Conservation (phyloP, 192 early-diverging fungal species). For the Coemansia sp. region DNA sequence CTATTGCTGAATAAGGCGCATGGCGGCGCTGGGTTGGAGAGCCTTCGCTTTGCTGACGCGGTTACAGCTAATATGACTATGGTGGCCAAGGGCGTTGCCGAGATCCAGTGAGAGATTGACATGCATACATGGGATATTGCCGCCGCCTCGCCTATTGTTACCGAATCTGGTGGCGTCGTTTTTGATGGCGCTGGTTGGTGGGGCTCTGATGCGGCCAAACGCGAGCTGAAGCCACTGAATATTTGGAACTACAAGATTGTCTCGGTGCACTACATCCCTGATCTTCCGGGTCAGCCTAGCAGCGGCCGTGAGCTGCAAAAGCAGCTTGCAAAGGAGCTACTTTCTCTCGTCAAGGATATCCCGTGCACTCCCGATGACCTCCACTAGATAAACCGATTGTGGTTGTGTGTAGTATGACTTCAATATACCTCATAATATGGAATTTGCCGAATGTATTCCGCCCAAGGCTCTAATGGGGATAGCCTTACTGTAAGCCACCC, state of each 20-base stretch:
- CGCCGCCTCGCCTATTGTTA: slow-evolving; percentile 79
- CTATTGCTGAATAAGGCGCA: slow-evolving; percentile 58
- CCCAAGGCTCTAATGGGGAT: too few species aligned
- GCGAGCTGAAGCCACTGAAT: slow-evolving; percentile 21
- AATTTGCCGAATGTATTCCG: too few species aligned
- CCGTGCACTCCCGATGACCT: slow-evolving; percentile 46
- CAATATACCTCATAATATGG: too few species aligned
- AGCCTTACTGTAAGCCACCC: too few species aligned
- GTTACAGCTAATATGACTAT: slow-evolving; percentile 76
- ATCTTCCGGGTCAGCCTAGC: slow-evolving; percentile 28
- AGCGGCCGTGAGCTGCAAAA: slow-evolving; percentile 51
- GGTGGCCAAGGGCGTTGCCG: slow-evolving; percentile 77
- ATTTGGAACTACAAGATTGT: slow-evolving; percentile 43
- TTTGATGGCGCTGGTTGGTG: slow-evolving; percentile 59
- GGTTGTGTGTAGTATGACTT: neutral
- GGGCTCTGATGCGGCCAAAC: slow-evolving; percentile 19
- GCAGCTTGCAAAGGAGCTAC: slow-evolving; percentile 58
- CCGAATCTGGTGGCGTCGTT: slow-evolving; percentile 81
- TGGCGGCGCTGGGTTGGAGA: slow-evolving; percentile 59
- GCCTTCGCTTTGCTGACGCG: slow-evolving; percentile 73
- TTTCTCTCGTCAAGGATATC: slow-evolving; percentile 60
- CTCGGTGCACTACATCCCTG: slow-evolving; percentile 35
- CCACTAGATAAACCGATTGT: slow-evolving; percentile 1
- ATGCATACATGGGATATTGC: slow-evolving; percentile 80
- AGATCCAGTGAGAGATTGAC: slow-evolving; percentile 93